Conservation (phyloP, 257 asterid genomes). For the Anisodus tanguticus region DNA sequence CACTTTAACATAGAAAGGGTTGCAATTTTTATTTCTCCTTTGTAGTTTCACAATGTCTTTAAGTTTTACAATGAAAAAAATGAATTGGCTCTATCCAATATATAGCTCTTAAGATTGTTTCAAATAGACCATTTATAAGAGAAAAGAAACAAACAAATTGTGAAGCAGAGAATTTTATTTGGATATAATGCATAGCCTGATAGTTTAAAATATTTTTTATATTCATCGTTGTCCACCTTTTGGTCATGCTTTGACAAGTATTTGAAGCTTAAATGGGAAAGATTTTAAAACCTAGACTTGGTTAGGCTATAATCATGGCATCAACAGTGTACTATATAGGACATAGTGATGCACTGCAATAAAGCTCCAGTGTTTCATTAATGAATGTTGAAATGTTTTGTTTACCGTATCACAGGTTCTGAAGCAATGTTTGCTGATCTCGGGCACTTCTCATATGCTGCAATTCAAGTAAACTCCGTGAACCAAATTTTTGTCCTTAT, state of each 20-base stretch:
- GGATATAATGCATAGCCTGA: slow-evolving; percentile 13
- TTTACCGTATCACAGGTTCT: slow-evolving; percentile 61
- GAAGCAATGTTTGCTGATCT: slow-evolving; percentile 99
- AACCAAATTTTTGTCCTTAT: background rate
- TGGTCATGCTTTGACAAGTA: background rate
- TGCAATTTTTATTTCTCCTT: background rate
- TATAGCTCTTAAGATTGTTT: background rate
- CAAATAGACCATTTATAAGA: slow-evolving; percentile 10
- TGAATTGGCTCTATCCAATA: background rate
- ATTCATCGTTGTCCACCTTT: background rate
- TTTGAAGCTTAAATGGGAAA: background rate
- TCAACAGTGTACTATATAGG: background rate
- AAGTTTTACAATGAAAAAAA: background rate
- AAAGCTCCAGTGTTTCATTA: background rate
- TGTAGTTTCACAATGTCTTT: background rate
- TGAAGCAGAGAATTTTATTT: background rate
- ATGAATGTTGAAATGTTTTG: background rate
- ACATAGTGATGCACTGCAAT: background rate
- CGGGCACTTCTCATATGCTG: slow-evolving; percentile 90
- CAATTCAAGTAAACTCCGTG: slow-evolving; percentile 70
- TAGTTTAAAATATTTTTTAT: background rate
- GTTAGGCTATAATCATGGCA: background rate
- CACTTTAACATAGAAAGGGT: slow-evolving; percentile 22
- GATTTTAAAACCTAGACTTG: background rate
- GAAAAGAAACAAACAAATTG: slow-evolving; percentile 9